These are phyloP conservation scores for Cryphonectria radicalis DNA, from an alignment of 2,329 filamentous ascomycete species.

Conservation along the genomic window DNA sequence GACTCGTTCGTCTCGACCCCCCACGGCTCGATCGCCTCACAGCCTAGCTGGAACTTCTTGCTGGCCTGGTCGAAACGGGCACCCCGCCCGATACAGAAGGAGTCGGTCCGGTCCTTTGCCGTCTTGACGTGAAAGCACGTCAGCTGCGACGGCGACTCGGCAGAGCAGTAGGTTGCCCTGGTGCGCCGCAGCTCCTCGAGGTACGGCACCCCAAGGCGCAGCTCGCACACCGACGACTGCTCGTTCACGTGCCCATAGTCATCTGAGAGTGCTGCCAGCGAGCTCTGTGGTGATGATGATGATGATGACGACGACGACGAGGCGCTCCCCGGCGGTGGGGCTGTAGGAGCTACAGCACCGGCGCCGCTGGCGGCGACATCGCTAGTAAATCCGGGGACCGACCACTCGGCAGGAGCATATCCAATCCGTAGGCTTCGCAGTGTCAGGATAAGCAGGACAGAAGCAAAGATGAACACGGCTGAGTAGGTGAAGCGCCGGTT, in stretches of 20 bases:
- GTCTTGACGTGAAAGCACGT: conserved; percentile 22
- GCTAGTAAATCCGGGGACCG: background rate
- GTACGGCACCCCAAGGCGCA: conserved; percentile 1
- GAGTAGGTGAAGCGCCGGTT: conserved; percentile 5
- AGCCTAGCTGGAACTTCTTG: conserved; percentile 18
- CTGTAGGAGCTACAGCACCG: background rate
- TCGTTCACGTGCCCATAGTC: conserved; percentile 5
- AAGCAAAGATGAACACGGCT: background rate
- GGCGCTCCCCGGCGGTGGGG: background rate
- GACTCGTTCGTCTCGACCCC: background rate
- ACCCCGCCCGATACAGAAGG: conserved; percentile 17
- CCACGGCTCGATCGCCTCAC: conserved; percentile 5
- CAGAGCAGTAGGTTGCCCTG: conserved; percentile 22
- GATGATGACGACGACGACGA: background rate
- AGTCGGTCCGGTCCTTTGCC: conserved; percentile 15
- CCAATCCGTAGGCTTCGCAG: background rate
- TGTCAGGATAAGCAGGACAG: background rate
- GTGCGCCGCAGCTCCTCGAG: conserved; percentile 11
- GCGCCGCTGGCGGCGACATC: background rate
- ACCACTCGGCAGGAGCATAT: background rate
- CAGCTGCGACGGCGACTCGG: conserved; percentile 12
- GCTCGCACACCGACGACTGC: conserved; percentile 6
- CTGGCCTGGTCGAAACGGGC: conserved; percentile 5
- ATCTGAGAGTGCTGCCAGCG: background rate
- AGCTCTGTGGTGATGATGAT: background rate